phyloP scores from a whole-genome alignment of 805 yeast genomes.

The Wickerhamiella qilinensis region DNA sequence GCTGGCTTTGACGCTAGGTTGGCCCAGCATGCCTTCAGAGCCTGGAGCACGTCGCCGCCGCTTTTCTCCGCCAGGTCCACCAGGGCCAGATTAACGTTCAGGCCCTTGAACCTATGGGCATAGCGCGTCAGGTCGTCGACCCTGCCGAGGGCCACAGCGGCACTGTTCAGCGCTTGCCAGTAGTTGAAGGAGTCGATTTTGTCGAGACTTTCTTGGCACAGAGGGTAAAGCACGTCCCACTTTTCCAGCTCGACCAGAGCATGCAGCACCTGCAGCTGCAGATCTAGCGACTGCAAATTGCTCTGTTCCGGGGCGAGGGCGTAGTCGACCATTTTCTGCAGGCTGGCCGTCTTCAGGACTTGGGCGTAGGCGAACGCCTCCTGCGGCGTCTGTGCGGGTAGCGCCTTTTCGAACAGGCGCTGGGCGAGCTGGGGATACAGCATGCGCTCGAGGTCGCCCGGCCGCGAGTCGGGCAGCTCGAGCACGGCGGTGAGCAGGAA shows the following conservation, averaged over 20 bases:
- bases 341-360: constrained; percentile 27
- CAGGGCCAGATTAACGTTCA: constrained; percentile 42
- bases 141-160: constrained; percentile 26
- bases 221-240: constrained; percentile 30
- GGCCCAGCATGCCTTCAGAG: constrained; percentile 27
- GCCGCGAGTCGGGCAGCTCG: constrained; percentile 17
- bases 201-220: constrained; percentile 28
- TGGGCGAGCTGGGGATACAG: constrained; percentile 47
- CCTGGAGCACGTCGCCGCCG: constrained; percentile 1
- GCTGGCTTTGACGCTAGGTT: constrained; percentile 41
- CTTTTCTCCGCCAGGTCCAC: constrained; percentile 28
- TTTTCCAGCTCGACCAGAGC: constrained; percentile 27
- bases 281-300: constrained; percentile 22
- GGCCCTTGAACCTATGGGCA: constrained; percentile 24
- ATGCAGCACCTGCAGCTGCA: constrained; percentile 41
- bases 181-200: constrained; percentile 61
- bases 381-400: constrained; percentile 42
- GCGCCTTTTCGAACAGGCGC: constrained; percentile 35
- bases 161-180: constrained; percentile 41
- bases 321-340: constrained; percentile 22
- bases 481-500: constrained; percentile 31
- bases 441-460: constrained; percentile 29
- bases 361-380: constrained; percentile 46
- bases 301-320: not conserved
- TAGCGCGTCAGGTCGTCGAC: constrained; percentile 21